Evolutionary conservation across 2,329 filamentous ascomycete genomes (phyloP), one percentile per base, ranked within the genome.

Genomic region (Grosmannia serpens): DNA sequence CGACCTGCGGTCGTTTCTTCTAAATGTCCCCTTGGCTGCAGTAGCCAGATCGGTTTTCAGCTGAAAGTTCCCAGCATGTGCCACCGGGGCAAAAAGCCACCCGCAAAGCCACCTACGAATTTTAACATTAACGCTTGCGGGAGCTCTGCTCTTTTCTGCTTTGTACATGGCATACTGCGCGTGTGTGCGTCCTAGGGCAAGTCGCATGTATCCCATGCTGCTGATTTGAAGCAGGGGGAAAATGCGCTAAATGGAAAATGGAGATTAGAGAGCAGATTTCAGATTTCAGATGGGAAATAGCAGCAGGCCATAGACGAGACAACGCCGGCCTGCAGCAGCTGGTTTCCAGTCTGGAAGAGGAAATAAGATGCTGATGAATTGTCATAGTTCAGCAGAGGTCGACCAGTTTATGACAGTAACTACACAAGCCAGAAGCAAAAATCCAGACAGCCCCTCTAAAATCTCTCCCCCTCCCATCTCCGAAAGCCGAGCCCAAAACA

Each of bases 11-110:
- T 38, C 31, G 33, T 17, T 22, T 22, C 31, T 38, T 26, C 22
- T 31, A 9, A n/a, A 13, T 26, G 47, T 10, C 29, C 33, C 53
- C 53, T 29, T 54, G 22, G 24, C 53, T 54, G 53, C 53, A 54
- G 53, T 46, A 55, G 53, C 22, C 33, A n/a, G 35, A 47, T 41
- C 33, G 26, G 20, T 55, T 55, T 55, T 55, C 53, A 55, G 53
- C 53, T 55, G 24, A 22, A 11, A 27, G 10, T n/a, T 41, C 20
- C 35, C 24, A 24, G 31, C 4, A 38, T 35, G n/a, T 53, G 31
- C 50, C n/a, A 33, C 31, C 51, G 46, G 22, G 22, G 22, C 22
- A 27, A 49, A 49, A 49, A 49, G 24, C 46, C 24, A 27, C 46
- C 46, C 46, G 46, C 46, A 49, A 46, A 49, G 46, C 46, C 46